phyloP scores from a whole-genome alignment of 2,329 filamentous ascomycete species.

The Metarhizium guizhouense region DNA sequence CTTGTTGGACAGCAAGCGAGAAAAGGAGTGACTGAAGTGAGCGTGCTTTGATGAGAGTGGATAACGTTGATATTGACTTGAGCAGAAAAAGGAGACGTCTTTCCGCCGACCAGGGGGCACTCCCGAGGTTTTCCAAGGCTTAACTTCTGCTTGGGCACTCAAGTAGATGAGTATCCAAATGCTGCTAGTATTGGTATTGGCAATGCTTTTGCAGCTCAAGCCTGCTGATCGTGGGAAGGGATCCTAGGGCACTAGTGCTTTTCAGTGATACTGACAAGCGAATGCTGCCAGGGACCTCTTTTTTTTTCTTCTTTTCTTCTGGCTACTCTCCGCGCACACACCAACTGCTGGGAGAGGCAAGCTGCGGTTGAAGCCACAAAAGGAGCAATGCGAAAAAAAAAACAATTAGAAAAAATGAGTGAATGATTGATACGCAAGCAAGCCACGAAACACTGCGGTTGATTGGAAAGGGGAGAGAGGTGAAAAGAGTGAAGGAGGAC shows the following conservation, averaged over 20 bases:
- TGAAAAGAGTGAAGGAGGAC: slow-evolving; percentile 10
- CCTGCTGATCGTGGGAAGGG: slow-evolving; percentile 25
- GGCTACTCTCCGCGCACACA: background rate
- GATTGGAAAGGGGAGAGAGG: slow-evolving; percentile 9
- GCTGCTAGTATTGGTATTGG: slow-evolving; percentile 1
- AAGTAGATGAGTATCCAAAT: background rate
- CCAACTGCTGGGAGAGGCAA: background rate
- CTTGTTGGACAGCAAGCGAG: slow-evolving; percentile 11
- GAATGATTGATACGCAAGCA: background rate
- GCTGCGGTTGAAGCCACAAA: slow-evolving; percentile 5
- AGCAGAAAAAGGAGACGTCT: slow-evolving; percentile 19
- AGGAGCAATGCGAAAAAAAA: slow-evolving; percentile 6
- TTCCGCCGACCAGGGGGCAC: slow-evolving; percentile 11
- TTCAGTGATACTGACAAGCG: slow-evolving; percentile 1
- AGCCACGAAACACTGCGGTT: background rate
- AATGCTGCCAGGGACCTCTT: background rate
- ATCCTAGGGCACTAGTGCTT: slow-evolving; percentile 21
- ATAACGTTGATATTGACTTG: slow-evolving; percentile 29
- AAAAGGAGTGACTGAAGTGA: slow-evolving; percentile 33
- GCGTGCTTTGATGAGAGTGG: slow-evolving; percentile 18
- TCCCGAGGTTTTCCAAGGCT: background rate
- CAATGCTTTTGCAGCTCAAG: slow-evolving; percentile 15
- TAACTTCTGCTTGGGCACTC: background rate
- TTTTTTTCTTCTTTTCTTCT: background rate
- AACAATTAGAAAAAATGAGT: slow-evolving; percentile 3